Conservation (phyloP, 2,329 filamentous ascomycete species). For the Neofusicoccum kwambonambiense region DNA sequence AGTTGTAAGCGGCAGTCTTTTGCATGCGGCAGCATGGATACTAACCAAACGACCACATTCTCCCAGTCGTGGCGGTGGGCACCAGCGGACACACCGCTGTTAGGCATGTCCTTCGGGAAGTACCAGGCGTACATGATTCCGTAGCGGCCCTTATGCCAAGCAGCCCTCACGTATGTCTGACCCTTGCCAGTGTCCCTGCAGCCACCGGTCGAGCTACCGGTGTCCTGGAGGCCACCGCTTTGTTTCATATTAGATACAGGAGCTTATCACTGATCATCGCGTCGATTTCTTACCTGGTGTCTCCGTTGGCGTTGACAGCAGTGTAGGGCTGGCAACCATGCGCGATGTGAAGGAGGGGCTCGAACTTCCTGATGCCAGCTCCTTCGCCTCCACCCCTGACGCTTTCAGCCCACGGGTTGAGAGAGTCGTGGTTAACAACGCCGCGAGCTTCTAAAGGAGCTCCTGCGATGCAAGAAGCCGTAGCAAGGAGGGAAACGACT, state of each 20-base stretch:
- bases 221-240: slow-evolving; percentile 36
- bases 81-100: slow-evolving; percentile 29
- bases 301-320: slow-evolving; percentile 22
- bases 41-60: slow-evolving; percentile 31
- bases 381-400: slow-evolving; percentile 39
- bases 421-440: background rate
- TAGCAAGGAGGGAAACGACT: background rate
- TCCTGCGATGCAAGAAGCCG: background rate
- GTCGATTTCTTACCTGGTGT: slow-evolving; percentile 15
- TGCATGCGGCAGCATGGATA: slow-evolving; percentile 25
- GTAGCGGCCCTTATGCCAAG: slow-evolving; percentile 29
- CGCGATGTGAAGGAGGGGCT: slow-evolving; percentile 26
- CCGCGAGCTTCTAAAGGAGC: background rate
- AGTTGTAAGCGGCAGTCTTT: background rate
- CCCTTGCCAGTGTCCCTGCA: slow-evolving; percentile 36
- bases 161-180: slow-evolving; percentile 41
- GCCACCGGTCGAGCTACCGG: slow-evolving; percentile 30
- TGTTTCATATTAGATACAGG: background rate
- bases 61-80: slow-evolving; percentile 47
- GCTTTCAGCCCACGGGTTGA: slow-evolving; percentile 43
- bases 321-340: slow-evolving; percentile 27
- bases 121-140: slow-evolving; percentile 49
- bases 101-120: slow-evolving; percentile 48
- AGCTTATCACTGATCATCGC: too few relatives aligned
- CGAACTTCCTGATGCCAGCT: slow-evolving; percentile 21